Percentiles rank a stretch among this genome's conserved stretches.
Conservation (phyloP, 2,329 filamentous ascomycete genomes). For the Cordyceps tenuipes region DNA sequence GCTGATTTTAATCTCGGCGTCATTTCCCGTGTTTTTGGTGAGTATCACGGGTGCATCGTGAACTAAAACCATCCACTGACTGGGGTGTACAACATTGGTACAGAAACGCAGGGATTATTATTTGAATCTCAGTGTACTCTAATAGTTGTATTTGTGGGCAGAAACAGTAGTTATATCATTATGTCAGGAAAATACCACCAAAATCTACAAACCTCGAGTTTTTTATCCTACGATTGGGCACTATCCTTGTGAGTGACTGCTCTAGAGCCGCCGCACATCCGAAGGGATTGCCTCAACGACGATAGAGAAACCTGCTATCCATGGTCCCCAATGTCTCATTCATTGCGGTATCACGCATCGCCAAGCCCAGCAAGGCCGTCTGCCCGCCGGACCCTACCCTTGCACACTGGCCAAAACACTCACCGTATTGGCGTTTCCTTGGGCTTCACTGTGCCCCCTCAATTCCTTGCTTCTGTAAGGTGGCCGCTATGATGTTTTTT, state of each 20-base stretch:
- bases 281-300: constrained; percentile 9
- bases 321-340: neutral
- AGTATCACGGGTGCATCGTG: neutral
- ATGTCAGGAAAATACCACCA: no score
- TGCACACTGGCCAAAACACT: neutral
- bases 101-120: no score
- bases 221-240: no score
- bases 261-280: no score
- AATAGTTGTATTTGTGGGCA: no score
- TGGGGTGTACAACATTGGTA: no score
- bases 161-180: no score
- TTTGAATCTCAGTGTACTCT: no score
- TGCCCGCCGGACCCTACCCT: neutral
- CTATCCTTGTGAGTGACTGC: no score
- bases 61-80: neutral
- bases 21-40: neutral
- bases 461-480: neutral
- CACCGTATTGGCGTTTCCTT: neutral
- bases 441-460: neutral
- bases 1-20: neutral
- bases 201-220: no score
- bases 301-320: neutral
- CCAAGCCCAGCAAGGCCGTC: neutral
- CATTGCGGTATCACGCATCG: neutral
- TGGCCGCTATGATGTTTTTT: neutral